phyloP scores from a whole-genome alignment of 345 rosid genomes.

The Eucalyptus leucophloia region DNA sequence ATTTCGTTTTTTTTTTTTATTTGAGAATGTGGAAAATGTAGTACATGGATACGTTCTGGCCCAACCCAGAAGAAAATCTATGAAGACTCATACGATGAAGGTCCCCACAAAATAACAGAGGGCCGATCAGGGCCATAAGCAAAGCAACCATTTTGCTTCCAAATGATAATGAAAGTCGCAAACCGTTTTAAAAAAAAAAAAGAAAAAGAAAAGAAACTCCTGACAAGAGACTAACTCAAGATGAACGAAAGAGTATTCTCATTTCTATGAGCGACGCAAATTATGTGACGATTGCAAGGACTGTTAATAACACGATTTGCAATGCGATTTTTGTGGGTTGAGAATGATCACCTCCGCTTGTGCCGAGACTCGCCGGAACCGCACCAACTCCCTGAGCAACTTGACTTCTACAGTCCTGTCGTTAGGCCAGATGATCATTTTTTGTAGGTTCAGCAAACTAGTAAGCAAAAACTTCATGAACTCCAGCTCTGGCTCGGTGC shows the following conservation, averaged over 20 bases:
- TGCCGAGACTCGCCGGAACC: conserved; percentile 30
- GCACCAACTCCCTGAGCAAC: conserved; percentile 31
- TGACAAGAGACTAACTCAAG: background rate
- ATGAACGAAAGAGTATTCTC: background rate
- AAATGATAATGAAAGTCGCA: background rate
- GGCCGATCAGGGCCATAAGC: background rate
- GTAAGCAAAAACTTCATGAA: conserved; percentile 45
- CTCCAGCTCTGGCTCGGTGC: conserved; percentile 27
- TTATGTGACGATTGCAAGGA: too few species aligned
- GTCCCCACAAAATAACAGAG: background rate
- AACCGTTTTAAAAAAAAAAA: background rate
- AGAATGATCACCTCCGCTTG: conserved; percentile 27
- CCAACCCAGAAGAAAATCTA: background rate
- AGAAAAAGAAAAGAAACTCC: background rate
- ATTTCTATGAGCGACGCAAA: background rate
- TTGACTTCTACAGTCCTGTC: conserved; percentile 23
- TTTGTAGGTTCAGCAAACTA: conserved; percentile 35
- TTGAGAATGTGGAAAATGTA: background rate
- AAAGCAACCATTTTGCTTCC: background rate
- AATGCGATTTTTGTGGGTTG: background rate
- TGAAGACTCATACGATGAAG: background rate
- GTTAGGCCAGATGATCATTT: conserved; percentile 31
- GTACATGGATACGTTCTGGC: background rate
- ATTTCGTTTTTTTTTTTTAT: background rate
- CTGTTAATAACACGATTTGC: too few species aligned